Conservation (phyloP, 2,329 filamentous ascomycete species). For the Fusarium xyrophilum region DNA sequence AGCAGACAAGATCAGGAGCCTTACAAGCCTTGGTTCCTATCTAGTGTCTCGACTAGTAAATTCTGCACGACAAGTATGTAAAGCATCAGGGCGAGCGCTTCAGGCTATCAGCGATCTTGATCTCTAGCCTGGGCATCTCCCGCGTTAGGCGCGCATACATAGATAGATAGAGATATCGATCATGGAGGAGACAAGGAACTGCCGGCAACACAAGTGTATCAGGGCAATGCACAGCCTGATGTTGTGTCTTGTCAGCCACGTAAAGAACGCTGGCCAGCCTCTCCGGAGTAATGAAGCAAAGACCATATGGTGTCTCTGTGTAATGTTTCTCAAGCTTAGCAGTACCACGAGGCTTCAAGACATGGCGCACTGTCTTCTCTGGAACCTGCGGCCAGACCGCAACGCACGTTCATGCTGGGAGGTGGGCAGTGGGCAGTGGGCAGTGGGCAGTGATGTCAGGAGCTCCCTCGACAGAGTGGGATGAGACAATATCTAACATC, state of each 20-base stretch:
- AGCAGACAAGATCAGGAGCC: slow-evolving; percentile 4
- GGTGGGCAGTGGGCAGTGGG: slow-evolving; percentile 22
- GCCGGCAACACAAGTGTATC: slow-evolving; percentile 28
- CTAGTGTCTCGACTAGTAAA: slow-evolving; percentile 19
- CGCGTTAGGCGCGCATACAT: slow-evolving; percentile 19
- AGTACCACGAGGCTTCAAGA: slow-evolving; percentile 26
- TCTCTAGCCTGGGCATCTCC: slow-evolving; percentile 25
- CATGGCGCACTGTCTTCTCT: slow-evolving; percentile 32
- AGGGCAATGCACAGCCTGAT: slow-evolving; percentile 23
- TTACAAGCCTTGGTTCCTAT: slow-evolving; percentile 20
- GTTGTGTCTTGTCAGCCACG: slow-evolving; percentile 34
- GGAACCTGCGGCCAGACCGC: slow-evolving; percentile 14
- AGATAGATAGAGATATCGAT: slow-evolving; percentile 10
- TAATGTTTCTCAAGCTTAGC: slow-evolving; percentile 16
- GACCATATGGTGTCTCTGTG: slow-evolving; percentile 34
- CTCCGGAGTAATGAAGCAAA: slow-evolving; percentile 26
- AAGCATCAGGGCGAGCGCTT: slow-evolving; percentile 18
- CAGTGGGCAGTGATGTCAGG: slow-evolving; percentile 35
- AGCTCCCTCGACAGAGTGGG: slow-evolving; percentile 27
- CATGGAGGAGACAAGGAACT: slow-evolving; percentile 24
- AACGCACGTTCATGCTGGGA: slow-evolving; percentile 19
- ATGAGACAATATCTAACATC: slow-evolving; percentile 30
- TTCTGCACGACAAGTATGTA: slow-evolving; percentile 27
- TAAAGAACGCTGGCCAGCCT: slow-evolving; percentile 35
- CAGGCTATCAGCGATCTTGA: slow-evolving; percentile 19